Evolutionary conservation across 1,284 basidiomycete species (phyloP).

Genomic region (Ceraceosorus bombacis): DNA sequence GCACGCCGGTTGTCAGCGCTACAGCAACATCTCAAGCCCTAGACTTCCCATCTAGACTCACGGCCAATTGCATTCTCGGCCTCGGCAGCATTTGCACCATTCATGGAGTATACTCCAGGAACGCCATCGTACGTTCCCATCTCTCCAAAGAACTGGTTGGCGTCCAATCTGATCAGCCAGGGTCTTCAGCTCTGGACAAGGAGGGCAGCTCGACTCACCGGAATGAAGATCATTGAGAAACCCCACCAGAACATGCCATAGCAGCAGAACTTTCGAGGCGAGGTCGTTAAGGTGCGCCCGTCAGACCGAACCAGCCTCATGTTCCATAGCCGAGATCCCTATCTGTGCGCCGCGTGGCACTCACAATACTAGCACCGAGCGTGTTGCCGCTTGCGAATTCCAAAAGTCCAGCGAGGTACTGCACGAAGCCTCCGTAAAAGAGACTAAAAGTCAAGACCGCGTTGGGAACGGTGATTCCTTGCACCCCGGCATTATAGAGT

Average conservation of each 20-base stretch:
- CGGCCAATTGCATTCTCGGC: conserved; percentile 19
- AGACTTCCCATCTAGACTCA: too few relatives aligned
- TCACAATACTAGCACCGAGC: conserved; percentile 25
- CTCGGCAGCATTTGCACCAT: conserved; percentile 15
- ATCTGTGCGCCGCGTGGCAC: neutral
- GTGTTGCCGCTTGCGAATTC: conserved; percentile 36
- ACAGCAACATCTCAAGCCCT: too few relatives aligned
- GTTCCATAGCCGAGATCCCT: too few relatives aligned
- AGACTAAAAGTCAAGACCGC: conserved; percentile 12
- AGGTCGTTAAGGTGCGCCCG: too few relatives aligned
- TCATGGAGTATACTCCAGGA: conserved; percentile 22
- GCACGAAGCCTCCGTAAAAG: conserved; percentile 21
- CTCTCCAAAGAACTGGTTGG: conserved; percentile 23
- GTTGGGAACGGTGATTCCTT: conserved; percentile 24
- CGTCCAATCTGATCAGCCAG: neutral
- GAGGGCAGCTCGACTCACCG: conserved; percentile 1
- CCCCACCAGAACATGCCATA: conserved; percentile 34
- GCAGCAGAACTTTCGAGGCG: neutral
- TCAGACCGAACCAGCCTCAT: too few relatives aligned
- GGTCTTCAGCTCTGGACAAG: conserved; percentile 9
- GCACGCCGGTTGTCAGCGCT: too few relatives aligned
- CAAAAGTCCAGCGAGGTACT: conserved; percentile 35
- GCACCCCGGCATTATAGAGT: conserved; percentile 25
- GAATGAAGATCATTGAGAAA: conserved; percentile 24
- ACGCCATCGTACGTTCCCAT: conserved; percentile 24